A percentile compares a stretch with the other conserved stretches of the same genome.
Conservation (phyloP, 1,139 yeast species). For the Taphrina populina region DNA sequence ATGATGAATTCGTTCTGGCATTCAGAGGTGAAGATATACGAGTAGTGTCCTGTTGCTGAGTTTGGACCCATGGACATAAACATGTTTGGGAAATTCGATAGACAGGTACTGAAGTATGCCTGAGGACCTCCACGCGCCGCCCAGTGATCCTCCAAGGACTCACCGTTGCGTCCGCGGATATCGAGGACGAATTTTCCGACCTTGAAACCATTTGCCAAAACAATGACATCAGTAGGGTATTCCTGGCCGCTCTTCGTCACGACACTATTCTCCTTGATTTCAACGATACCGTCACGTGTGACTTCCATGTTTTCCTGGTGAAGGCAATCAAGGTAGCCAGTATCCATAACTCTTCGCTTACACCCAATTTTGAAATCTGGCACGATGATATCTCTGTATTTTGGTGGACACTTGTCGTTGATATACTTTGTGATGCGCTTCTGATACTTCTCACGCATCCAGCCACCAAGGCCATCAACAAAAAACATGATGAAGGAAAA, state of each 20-base stretch:
- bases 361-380: conserved; percentile 43
- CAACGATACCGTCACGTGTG: conserved; percentile 41
- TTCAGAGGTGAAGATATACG: conserved; percentile 29
- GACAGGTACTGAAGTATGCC: conserved; percentile 26
- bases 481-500: conserved; percentile 22
- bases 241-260: conserved; percentile 39
- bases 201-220: conserved; percentile 42
- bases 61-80: conserved; percentile 33
- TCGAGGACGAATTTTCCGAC: conserved; percentile 25
- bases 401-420: conserved; percentile 35
- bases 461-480: conserved; percentile 23
- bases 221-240: conserved; percentile 42
- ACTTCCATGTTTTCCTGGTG: conserved; percentile 42
- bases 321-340: conserved; percentile 42
- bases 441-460: conserved; percentile 21
- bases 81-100: conserved; percentile 31
- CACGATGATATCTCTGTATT: conserved; percentile 40
- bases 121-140: conserved; percentile 15
- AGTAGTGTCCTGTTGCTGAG: conserved; percentile 32
- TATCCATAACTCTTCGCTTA: conserved; percentile 43
- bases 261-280: conserved; percentile 40
- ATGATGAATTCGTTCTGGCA: conserved; percentile 27
- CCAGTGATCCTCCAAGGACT: conserved; percentile 20
- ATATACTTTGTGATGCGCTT: conserved; percentile 12
- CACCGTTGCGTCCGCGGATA: conserved; percentile 28